phyloP scores from a whole-genome alignment of 2,329 filamentous ascomycete species.

The Trichoderma breve region DNA sequence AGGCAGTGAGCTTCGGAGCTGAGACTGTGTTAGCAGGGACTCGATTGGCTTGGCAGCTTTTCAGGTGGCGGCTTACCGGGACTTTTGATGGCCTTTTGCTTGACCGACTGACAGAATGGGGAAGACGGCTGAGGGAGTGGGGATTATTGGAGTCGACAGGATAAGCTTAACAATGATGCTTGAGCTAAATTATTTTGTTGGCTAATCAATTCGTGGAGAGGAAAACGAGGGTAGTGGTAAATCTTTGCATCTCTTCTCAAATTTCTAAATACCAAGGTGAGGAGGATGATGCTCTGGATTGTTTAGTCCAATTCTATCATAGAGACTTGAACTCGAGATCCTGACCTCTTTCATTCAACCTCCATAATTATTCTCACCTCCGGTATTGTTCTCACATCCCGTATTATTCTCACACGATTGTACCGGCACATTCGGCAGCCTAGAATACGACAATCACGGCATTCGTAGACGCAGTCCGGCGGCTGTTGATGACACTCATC shows the following conservation, averaged over 20 bases:
- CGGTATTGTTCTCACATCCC: too few species aligned
- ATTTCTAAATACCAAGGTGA: background rate
- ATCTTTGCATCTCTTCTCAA: background rate
- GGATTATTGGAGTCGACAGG: background rate
- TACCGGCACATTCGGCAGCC: background rate
- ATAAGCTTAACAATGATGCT: slow-evolving; percentile 1
- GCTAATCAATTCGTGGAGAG: background rate
- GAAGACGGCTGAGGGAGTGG: background rate
- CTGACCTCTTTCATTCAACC: too few species aligned
- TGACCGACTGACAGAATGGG: background rate
- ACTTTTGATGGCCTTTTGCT: background rate
- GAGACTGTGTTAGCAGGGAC: background rate
- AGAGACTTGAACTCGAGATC: too few species aligned
- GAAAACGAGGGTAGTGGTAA: too few species aligned
- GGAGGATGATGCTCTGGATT: too few species aligned
- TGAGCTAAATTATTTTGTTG: background rate
- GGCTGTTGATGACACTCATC: background rate
- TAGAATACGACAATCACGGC: background rate
- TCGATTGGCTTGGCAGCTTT: background rate
- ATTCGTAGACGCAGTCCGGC: background rate
- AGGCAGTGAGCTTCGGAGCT: background rate
- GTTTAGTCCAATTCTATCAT: too few species aligned
- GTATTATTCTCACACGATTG: background rate
- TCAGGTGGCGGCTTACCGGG: background rate
- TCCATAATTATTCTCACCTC: too few species aligned